A percentile compares a stretch with the other conserved stretches of the same genome.
Conservation (phyloP, 495 filamentous ascomycete species). For the Penicillium coprophilum region DNA sequence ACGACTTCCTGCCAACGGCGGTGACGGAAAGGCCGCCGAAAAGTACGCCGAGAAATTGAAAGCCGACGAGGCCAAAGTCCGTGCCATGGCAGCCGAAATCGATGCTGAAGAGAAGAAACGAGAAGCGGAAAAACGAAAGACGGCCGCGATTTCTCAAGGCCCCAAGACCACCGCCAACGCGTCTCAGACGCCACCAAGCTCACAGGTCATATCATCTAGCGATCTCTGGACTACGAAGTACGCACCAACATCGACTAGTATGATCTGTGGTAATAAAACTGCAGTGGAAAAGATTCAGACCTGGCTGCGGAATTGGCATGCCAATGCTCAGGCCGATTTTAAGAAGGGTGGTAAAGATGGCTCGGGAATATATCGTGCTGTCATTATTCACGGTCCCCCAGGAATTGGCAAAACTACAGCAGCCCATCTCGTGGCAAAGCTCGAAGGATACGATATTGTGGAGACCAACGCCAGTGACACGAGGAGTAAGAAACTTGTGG, state of each 20-base stretch:
- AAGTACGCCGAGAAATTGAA: constrained; percentile 78
- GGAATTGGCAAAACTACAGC: constrained; percentile 98
- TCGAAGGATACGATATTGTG: constrained; percentile 90
- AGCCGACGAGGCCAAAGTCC: constrained; percentile 74
- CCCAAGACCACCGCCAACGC: constrained; percentile 10
- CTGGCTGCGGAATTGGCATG: constrained; percentile 83
- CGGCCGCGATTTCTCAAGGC: constrained; percentile 36
- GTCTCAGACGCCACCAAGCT: constrained; percentile 24
- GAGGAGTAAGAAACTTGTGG: constrained; percentile 96
- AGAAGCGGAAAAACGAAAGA: constrained; percentile 38
- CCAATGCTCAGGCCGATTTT: constrained; percentile 71
- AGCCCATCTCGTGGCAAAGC: constrained; percentile 86
- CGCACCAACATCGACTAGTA: constrained; percentile 74
- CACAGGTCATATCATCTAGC: constrained; percentile 43
- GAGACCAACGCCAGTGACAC: constrained; percentile 97
- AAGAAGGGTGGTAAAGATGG: constrained; percentile 79
- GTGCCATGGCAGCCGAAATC: constrained; percentile 76
- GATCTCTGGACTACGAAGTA: constrained; percentile 95
- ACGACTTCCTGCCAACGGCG: constrained; percentile 79
- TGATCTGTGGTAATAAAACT: constrained; percentile 95
- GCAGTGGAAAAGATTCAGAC: constrained; percentile 83
- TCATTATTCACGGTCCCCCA: constrained; percentile 92
- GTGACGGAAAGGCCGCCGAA: constrained; percentile 82
- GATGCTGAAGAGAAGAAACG: constrained; percentile 59
- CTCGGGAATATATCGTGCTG: constrained; percentile 70